Percentiles rank a stretch among this genome's conserved stretches.
Evolutionary conservation across 805 yeast genomes (phyloP).

Genomic region (Candida vartiovaarae): DNA sequence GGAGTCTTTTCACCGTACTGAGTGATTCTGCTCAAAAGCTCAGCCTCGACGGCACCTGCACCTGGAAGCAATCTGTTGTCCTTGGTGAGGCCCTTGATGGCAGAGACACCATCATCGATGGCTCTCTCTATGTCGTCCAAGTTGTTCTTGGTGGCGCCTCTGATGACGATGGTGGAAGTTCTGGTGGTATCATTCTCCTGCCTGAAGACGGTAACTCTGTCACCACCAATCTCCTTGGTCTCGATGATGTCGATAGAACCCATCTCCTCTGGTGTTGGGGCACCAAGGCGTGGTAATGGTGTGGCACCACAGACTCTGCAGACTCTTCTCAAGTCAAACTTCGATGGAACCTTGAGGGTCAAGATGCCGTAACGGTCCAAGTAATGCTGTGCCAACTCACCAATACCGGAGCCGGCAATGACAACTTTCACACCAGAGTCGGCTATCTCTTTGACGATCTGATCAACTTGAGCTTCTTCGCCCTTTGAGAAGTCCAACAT

Average conservation of each 20-base stretch:
- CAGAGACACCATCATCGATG: slow-evolving; percentile 92
- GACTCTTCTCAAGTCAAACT: slow-evolving; percentile 88
- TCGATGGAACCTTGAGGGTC: slow-evolving; percentile 85
- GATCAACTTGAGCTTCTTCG: slow-evolving; percentile 90
- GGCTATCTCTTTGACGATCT: slow-evolving; percentile 70
- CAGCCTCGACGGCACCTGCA: slow-evolving; percentile 94
- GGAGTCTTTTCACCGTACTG: slow-evolving; percentile 91
- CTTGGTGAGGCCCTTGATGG: slow-evolving; percentile 81
- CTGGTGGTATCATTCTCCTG: slow-evolving; percentile 61
- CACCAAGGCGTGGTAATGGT: slow-evolving; percentile 88
- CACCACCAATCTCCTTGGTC: slow-evolving; percentile 94
- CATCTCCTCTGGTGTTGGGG: slow-evolving; percentile 92
- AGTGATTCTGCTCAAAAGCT: slow-evolving; percentile 70
- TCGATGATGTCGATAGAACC: slow-evolving; percentile 84
- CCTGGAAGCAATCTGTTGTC: slow-evolving; percentile 84
- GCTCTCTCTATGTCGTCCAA: slow-evolving; percentile 96
- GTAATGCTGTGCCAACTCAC: slow-evolving; percentile 90
- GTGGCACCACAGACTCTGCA: slow-evolving; percentile 97
- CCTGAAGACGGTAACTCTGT: slow-evolving; percentile 88
- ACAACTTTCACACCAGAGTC: slow-evolving; percentile 85
- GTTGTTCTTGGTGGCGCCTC: slow-evolving; percentile 94
- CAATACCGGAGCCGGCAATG: slow-evolving; percentile 90
- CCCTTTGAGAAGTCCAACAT: slow-evolving; percentile 95
- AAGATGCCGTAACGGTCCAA: slow-evolving; percentile 79
- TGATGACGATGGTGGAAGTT: slow-evolving; percentile 86